Percentiles rank a stretch among this genome's conserved stretches.
Evolutionary conservation across 2,329 filamentous ascomycete genomes (phyloP).

Genomic region (Penicillium hesseltinei): DNA sequence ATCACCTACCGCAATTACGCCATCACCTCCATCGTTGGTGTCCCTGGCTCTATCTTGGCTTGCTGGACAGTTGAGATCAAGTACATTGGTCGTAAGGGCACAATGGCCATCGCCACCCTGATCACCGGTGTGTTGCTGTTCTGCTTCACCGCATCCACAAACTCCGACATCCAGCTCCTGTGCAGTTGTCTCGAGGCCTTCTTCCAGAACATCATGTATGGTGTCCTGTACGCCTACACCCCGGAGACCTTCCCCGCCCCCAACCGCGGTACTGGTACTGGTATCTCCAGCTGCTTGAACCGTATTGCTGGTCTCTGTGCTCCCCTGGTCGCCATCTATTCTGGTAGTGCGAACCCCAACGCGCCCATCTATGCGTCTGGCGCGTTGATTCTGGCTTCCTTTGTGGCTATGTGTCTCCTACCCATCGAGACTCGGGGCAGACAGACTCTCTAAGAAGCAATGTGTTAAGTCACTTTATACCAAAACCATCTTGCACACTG

Average conservation of each 20-base stretch:
- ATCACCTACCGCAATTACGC: slow-evolving; percentile 73
- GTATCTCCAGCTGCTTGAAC: slow-evolving; percentile 48
- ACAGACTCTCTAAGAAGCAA: slow-evolving; percentile 34
- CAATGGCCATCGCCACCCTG: slow-evolving; percentile 53
- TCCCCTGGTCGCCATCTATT: slow-evolving; percentile 47
- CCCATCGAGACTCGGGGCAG: slow-evolving; percentile 50
- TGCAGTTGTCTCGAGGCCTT: slow-evolving; percentile 56
- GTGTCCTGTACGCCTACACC: slow-evolving; percentile 58
- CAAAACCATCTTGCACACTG: background rate
- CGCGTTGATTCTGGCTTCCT: slow-evolving; percentile 45
- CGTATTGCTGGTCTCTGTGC: slow-evolving; percentile 47
- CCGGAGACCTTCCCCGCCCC: slow-evolving; percentile 59
- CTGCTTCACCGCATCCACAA: slow-evolving; percentile 52
- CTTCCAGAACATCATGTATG: slow-evolving; percentile 58
- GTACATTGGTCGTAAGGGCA: slow-evolving; percentile 59
- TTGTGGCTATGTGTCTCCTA: slow-evolving; percentile 45
- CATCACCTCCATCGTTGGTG: slow-evolving; percentile 72
- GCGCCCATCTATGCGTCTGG: slow-evolving; percentile 48
- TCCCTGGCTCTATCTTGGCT: slow-evolving; percentile 73
- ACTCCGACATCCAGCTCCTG: slow-evolving; percentile 50
- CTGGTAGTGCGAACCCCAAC: slow-evolving; percentile 37
- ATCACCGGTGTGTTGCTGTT: slow-evolving; percentile 56
- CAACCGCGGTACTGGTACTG: slow-evolving; percentile 55
- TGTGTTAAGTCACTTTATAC: background rate
- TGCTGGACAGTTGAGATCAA: slow-evolving; percentile 71